Base-by-base conservation (phyloP, 805 yeast species). In the Candida sphagnicola region DNA sequence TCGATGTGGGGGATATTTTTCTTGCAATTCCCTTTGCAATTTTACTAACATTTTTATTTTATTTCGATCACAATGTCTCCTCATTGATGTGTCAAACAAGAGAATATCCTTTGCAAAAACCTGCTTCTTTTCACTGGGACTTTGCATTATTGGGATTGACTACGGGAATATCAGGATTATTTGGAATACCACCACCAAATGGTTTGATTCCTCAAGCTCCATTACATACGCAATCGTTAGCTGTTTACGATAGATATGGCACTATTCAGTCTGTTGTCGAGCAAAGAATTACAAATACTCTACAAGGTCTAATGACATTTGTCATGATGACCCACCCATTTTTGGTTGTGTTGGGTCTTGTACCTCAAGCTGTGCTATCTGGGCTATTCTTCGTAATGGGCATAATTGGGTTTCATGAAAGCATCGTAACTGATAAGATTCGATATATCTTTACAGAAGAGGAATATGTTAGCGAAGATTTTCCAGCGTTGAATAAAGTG, bases 191-290 rank as follows among this genome's bases (percentile, higher is more conserved):
- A 0, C 89, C 97, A 2, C 98, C 98, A 0, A 93, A 93, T 61
- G 99, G 99, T 0, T 68, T 91, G 23, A 91, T 91, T 31, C 99
- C 99, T 1, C 99, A 91, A 59, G 98, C 99, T 0, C 98, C 98
- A 2, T 56, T 93, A 25, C 99, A 91, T 51, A 89, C 98, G 0
- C 76, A 74, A 30, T 78, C 96, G 0, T 61, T 91, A 21, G 74
- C 87, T 30, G 79, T 85, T 11, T 71, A 72, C 45, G 72, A 73
- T 37, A 38, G 48, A 23, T 45, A 59, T 4, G 72, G 70, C 1
- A 42, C 51, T 36, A 67, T 76, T 1, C 54, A 66, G 1, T 61
- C 75, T 3, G 89, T 90, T 8, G 95, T 93, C 3, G 99, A 91
- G 54, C 99, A 91, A 57, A 62, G 99, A 31, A 68, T 89, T 37